Base-by-base conservation (phyloP, 306 rosid genomes). In the Trichosanthes truncata region DNA sequence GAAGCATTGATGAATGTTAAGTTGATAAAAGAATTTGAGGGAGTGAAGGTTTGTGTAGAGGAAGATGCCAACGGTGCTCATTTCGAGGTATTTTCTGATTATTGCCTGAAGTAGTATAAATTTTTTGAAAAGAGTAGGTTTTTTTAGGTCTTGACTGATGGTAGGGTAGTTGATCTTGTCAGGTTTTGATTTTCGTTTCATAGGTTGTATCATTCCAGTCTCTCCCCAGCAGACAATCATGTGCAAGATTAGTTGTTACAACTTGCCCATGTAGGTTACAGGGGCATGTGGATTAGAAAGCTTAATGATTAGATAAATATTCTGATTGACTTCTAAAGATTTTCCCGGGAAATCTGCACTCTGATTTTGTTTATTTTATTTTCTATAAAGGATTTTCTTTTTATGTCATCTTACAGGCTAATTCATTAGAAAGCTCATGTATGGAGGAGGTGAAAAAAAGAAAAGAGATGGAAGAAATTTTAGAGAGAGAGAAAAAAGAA, bases 381-480 rank as follows among this genome's bases (percentile, higher is more conserved):
- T 81, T 82, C 81, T 60, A 65, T 71, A 80, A 48, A 78, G 46
- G 82, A 76, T 56, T n/a, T 77, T 41, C n/a, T 38, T 33, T 35
- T 40, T 26, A 23, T 83, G n/a, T 73, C 76, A 79, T 80, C 80
- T 81, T 80, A 78, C 83, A 95, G 98, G 91, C 79, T 65, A 85
- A 88, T 76, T 81, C 89, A 78, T 86, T 88, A 78, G 90, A 87
- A 85, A 85, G 84, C 84, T 68, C 45, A 53, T 75, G 80, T 67
- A 84, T 86, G 36, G 82, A 80, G 85, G 97, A 91, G 89, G 81
- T 82, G 60, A 85, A 68, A 67, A 84, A 84, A 81, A 88, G 82
- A 78, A 87, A 85, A 78, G 91, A 90, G 80, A 56, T 87, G 79
- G 94, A 84, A 88, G 96, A 89, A 78, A 71, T 74, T 26, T 84